A percentile compares a stretch with the other conserved stretches of the same genome.
These are phyloP conservation scores for Trichosporon faecale DNA, from an alignment of 1,284 basidiomycete genomes.

Conservation along the genomic window DNA sequence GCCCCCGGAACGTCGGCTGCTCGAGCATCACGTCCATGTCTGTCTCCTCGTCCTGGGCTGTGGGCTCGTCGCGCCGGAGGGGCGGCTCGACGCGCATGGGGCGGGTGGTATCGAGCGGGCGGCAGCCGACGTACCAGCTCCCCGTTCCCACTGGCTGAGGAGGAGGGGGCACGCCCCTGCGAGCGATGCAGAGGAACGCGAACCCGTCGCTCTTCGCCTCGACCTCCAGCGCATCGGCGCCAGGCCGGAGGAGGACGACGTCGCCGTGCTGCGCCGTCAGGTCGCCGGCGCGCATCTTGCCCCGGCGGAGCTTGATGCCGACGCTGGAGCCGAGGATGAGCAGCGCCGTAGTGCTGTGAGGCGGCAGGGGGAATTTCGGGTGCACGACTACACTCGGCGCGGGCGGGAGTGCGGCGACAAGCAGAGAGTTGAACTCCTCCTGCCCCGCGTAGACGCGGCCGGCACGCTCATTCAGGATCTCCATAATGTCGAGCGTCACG, in stretches of 20 bases:
- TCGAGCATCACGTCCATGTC: not conserved
- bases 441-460: constrained; percentile 35
- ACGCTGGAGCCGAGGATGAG: constrained; percentile 37
- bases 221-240: constrained; percentile 34
- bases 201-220: constrained; percentile 37
- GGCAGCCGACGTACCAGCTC: constrained; percentile 19
- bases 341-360: constrained; percentile 23
- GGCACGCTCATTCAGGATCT: constrained; percentile 39
- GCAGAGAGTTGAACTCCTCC: constrained; percentile 41
- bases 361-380: constrained; percentile 14
- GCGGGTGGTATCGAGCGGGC: constrained; percentile 14
- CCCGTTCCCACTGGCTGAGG: not conserved
- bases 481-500: constrained; percentile 27
- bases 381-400: constrained; percentile 9
- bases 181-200: constrained; percentile 35
- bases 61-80: not conserved
- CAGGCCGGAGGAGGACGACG: constrained; percentile 35
- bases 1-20: constrained; percentile 3
- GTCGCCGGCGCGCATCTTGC: constrained; percentile 25
- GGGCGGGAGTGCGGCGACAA: constrained; percentile 36
- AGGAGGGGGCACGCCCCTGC: not conserved
- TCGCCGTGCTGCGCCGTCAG: constrained; percentile 44
- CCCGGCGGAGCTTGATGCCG: constrained; percentile 8
- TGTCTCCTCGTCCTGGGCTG: not conserved
- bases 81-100: constrained; percentile 15